Percentiles rank a stretch among this genome's conserved stretches.
phyloP scores from a whole-genome alignment of 805 yeast genomes.

The Yarrowia deformans region DNA sequence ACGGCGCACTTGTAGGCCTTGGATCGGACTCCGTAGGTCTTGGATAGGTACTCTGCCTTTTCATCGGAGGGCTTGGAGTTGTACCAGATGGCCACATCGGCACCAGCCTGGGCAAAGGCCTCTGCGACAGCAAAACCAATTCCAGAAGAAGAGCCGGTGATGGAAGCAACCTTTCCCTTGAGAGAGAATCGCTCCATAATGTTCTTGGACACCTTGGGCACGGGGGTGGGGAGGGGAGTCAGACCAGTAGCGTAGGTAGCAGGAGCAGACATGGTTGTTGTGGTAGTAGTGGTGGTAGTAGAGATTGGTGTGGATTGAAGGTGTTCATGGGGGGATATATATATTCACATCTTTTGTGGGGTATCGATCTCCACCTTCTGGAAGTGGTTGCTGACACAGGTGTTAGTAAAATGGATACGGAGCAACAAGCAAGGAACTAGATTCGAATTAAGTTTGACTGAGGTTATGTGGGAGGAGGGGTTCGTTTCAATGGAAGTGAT shows the following conservation, averaged over 20 bases:
- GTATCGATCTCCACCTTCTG: conserved; percentile 4
- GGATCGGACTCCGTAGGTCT: conserved; percentile 65
- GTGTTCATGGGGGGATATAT: background rate
- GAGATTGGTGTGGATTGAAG: background rate
- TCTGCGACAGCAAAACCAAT: conserved; percentile 84
- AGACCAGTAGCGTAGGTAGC: conserved; percentile 49
- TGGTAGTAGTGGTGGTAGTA: background rate
- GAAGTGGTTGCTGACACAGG: conserved; percentile 3
- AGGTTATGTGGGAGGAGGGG: background rate
- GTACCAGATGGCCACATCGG: conserved; percentile 77
- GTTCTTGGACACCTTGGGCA: conserved; percentile 60
- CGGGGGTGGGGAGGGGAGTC: conserved; percentile 59
- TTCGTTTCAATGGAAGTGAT: too few species aligned
- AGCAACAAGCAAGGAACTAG: background rate
- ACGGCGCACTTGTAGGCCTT: conserved; percentile 72
- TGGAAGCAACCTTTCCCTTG: conserved; percentile 81
- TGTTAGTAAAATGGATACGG: background rate
- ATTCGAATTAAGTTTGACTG: conserved; percentile 2
- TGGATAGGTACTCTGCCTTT: conserved; percentile 63
- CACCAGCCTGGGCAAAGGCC: conserved; percentile 87
- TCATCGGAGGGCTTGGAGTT: conserved; percentile 68
- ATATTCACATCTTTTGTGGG: background rate
- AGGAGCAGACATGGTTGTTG: conserved; percentile 43
- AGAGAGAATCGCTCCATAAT: conserved; percentile 76
- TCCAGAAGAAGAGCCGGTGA: conserved; percentile 89